Conservation (phyloP, 1,284 basidiomycete genomes). For the Serendipita sp. region DNA sequence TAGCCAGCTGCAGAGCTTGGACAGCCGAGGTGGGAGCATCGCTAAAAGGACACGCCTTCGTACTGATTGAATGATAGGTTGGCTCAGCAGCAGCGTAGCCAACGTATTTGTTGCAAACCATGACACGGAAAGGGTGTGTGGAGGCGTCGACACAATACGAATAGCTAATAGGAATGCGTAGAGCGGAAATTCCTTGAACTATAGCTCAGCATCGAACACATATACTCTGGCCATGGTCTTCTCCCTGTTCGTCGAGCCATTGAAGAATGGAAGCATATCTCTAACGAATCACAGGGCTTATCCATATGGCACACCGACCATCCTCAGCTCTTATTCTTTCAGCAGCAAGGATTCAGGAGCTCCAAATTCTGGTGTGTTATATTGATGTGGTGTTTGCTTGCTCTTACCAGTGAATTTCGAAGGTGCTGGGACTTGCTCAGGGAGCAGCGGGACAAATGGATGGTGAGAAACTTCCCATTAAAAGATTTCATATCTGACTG, state of each 20-base stretch:
- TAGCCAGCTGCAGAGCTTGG: conserved; percentile 37
- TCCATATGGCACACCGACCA: conserved; percentile 48
- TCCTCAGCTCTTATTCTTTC: conserved; percentile 47
- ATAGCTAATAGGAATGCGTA: conserved; percentile 15
- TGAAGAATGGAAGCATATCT: not conserved
- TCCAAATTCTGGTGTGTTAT: conserved; percentile 33
- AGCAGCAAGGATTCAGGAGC: conserved; percentile 37
- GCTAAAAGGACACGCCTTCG: not conserved
- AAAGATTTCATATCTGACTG: not conserved
- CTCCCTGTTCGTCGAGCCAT: conserved; percentile 28
- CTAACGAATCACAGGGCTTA: conserved; percentile 27
- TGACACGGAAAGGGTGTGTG: conserved; percentile 46
- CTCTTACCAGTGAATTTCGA: not conserved
- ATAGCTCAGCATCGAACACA: conserved; percentile 47
- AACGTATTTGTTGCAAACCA: conserved; percentile 59
- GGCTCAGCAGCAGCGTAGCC: conserved; percentile 37
- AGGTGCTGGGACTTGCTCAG: conserved; percentile 40
- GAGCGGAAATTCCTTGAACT: conserved; percentile 40
- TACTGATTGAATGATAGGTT: conserved; percentile 26
- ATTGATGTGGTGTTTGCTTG: not conserved
- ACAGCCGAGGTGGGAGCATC: conserved; percentile 20
- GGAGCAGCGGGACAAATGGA: conserved; percentile 36
- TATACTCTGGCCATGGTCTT: conserved; percentile 48
- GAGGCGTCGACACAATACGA: conserved; percentile 12
- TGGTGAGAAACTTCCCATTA: conserved; percentile 23